These are phyloP conservation scores for Vigna trinervia DNA, from an alignment of 306 rosid genomes.

Conservation along the genomic window DNA sequence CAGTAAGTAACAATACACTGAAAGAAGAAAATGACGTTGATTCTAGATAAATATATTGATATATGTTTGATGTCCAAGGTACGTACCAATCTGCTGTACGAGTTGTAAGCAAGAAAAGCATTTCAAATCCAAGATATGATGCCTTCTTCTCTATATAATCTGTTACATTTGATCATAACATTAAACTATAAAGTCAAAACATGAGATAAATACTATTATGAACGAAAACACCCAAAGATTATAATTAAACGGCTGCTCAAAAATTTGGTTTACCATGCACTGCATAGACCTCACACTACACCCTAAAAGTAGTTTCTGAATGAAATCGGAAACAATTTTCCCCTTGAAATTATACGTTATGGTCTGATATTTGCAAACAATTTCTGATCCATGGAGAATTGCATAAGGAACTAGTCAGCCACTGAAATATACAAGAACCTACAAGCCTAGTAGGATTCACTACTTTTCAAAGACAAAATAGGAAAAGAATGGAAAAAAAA, in stretches of 20 bases:
- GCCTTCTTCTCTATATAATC: constrained; percentile 87
- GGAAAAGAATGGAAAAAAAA: no score
- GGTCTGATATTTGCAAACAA: not conserved
- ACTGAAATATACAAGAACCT: not conserved
- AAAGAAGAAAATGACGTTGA: not conserved
- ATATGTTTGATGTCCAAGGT: constrained; percentile 12
- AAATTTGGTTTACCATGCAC: not conserved
- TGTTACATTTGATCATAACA: constrained; percentile 40
- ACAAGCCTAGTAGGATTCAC: not conserved
- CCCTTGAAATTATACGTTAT: not conserved
- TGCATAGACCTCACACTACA: not conserved
- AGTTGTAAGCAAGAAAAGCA: constrained; percentile 78
- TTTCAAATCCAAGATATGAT: constrained; percentile 63
- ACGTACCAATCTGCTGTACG: constrained; percentile 81
- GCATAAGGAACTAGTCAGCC: not conserved
- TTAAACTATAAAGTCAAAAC: not conserved
- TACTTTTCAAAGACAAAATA: not conserved
- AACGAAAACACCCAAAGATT: constrained; percentile 1
- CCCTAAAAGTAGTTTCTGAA: constrained; percentile 4
- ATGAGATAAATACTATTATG: not conserved
- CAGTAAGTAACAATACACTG: not conserved
- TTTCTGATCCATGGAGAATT: not conserved
- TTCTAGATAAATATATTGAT: not conserved
- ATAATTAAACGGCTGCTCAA: constrained; percentile 1
- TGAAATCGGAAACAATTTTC: not conserved